Base-by-base conservation (phyloP, 306 rosid genomes). In the Cercis canadensis region DNA sequence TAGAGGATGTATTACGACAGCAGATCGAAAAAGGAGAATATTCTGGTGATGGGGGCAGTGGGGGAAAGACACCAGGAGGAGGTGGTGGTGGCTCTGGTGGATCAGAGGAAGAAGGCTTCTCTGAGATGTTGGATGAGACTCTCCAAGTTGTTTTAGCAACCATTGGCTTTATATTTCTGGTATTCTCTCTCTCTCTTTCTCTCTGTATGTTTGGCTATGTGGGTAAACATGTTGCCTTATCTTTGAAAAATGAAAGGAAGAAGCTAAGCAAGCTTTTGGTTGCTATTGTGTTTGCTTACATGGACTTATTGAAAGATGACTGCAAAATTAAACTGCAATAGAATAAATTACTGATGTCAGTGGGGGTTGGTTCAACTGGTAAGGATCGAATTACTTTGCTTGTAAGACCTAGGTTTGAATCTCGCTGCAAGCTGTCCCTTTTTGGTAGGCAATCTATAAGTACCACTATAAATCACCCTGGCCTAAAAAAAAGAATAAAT, bases 91-190 rank as follows among this genome's bases (percentile, higher is more conserved):
- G 82, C 62, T 62, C 86, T 45, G 77, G 89, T 50, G 97, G 82
- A 65, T 66, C 94, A 37, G 90, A 84, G 17, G 95, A 78, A 15
- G 89, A 81, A 65, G 82, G 63, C 80, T 49, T 75, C 70, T 34
- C 65, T 65, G 94, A 80, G 54, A 74, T 84, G 72, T 21, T 87
- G 19, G 87, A 88, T 47, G 98, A 93, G 78, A 78, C 83, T 40
- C 32, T 84, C 50, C 97, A 93, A 84, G 78, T 91, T 8, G 15
- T 87, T 78, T 70, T 93, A 5, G 97, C 98, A 41, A 87, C 94
- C 49, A 19, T 78, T 46, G 90, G 89, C 79, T 81, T 93, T 52
- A 50, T 93, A 72, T 74, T 87, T 58, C 13, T 93, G 94, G 98
- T 93, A 90, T 70, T 11, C 58, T 15, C 61, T 70, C 53, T 51